Conservation (phyloP, 1,284 basidiomycete genomes). For the Apiotrichum gamsii region DNA sequence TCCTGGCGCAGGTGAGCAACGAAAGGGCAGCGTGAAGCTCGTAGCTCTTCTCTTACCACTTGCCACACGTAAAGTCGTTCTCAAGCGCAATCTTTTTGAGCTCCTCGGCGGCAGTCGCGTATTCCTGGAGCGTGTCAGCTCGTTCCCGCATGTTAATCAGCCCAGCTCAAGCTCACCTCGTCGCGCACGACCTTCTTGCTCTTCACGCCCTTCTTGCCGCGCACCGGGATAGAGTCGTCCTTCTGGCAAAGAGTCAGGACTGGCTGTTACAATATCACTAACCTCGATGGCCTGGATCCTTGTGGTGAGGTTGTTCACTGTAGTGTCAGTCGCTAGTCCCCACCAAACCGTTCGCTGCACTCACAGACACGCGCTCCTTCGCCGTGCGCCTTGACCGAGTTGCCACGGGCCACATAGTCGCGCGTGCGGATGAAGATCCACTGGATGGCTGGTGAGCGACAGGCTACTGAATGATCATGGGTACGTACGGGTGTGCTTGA, state of each 20-base stretch:
- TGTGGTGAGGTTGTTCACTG: conserved; percentile 19
- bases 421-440: conserved; percentile 27
- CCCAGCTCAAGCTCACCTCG: too few relatives aligned
- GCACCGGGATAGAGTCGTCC: conserved; percentile 24
- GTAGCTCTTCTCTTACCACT: conserved; percentile 30
- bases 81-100: conserved; percentile 23
- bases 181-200: conserved; percentile 29
- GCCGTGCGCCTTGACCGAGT: too few relatives aligned
- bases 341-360: too few relatives aligned
- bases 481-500: too few relatives aligned
- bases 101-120: conserved; percentile 10
- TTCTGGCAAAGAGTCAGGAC: conserved; percentile 2
- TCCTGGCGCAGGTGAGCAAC: conserved; percentile 14
- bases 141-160: too few relatives aligned
- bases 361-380: too few relatives aligned
- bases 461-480: too few relatives aligned
- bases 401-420: too few relatives aligned
- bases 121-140: conserved; percentile 3
- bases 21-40: neutral
- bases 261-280: neutral
- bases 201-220: conserved; percentile 30
- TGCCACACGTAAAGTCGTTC: conserved; percentile 23
- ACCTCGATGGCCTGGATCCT: conserved; percentile 22
- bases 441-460: too few relatives aligned
- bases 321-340: too few relatives aligned